These are phyloP conservation scores for Choiromyces venosus DNA, from an alignment of 495 filamentous ascomycete genomes.

Conservation along the genomic window DNA sequence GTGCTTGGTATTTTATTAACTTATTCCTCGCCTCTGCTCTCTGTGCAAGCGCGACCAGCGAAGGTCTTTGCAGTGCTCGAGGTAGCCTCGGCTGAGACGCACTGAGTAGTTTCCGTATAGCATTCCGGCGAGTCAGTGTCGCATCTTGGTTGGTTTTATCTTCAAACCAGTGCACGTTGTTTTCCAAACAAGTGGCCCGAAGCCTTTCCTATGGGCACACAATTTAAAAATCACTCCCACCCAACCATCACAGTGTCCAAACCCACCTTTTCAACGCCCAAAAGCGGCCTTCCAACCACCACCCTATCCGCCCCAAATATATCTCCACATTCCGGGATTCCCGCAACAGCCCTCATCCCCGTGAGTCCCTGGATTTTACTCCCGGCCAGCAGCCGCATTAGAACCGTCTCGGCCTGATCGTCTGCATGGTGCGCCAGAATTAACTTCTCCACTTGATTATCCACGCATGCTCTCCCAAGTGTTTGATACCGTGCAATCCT, in stretches of 20 bases:
- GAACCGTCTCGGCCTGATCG: constrained; percentile 80
- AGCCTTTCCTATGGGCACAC: constrained; percentile 63
- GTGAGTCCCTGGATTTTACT: constrained; percentile 67
- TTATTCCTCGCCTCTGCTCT: constrained; percentile 43
- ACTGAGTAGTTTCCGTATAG: constrained; percentile 62
- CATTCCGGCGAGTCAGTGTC: constrained; percentile 72
- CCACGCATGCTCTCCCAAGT: constrained; percentile 58
- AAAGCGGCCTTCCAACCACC: constrained; percentile 65
- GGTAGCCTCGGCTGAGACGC: constrained; percentile 52
- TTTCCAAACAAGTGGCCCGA: constrained; percentile 63
- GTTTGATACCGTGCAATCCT: constrained; percentile 67
- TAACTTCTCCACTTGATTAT: constrained; percentile 55
- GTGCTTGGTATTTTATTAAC: constrained; percentile 42
- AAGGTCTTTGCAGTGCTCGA: constrained; percentile 58
- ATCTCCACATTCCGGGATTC: constrained; percentile 78
- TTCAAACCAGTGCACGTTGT: constrained; percentile 66
- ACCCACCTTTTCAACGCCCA: constrained; percentile 62
- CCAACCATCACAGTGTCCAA: background rate
- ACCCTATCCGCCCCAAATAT: constrained; percentile 64
- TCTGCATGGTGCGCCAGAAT: constrained; percentile 77
- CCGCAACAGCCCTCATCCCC: constrained; percentile 58
- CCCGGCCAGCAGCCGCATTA: constrained; percentile 77
- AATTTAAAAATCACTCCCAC: constrained; percentile 12
- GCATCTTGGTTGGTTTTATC: constrained; percentile 79
- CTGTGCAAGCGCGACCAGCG: constrained; percentile 55